phyloP scores from a whole-genome alignment of 805 yeast species.

The Ogataea degrootiae region DNA sequence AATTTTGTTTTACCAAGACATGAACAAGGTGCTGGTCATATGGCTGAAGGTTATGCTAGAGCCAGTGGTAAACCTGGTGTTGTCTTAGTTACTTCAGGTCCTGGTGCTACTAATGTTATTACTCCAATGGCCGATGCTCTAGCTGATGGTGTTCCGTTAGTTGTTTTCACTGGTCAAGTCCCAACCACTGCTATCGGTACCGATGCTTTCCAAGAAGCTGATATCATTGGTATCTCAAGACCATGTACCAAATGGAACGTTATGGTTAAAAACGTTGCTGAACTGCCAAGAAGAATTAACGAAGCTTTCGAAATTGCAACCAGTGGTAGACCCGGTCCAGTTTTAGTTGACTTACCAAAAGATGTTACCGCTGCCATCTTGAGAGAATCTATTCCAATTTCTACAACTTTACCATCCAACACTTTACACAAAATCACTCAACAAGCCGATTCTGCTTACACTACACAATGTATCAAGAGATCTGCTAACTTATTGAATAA shows the following conservation, averaged over 20 bases:
- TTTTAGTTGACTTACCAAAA: conserved; percentile 94
- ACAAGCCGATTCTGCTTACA: conserved; percentile 67
- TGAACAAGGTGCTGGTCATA: conserved; percentile 99
- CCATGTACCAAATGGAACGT: conserved; percentile 99
- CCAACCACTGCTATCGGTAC: conserved; percentile 95
- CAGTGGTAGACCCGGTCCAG: conserved; percentile 97
- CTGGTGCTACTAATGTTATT: conserved; percentile 97
- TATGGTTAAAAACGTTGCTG: conserved; percentile 93
- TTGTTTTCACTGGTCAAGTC: conserved; percentile 96
- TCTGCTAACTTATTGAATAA: conserved; percentile 74
- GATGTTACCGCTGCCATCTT: conserved; percentile 94
- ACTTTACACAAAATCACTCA: conserved; percentile 68
- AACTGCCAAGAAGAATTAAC: conserved; percentile 90
- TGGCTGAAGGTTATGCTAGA: conserved; percentile 99
- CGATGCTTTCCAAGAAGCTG: conserved; percentile 99
- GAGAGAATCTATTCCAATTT: conserved; percentile 78
- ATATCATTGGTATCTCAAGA: conserved; percentile 92
- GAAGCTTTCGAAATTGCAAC: conserved; percentile 98
- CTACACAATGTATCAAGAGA: conserved; percentile 65
- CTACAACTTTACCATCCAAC: conserved; percentile 68
- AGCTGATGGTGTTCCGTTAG: conserved; percentile 95
- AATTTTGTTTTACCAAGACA: conserved; percentile 91
- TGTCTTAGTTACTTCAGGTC: conserved; percentile 97
- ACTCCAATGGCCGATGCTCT: conserved; percentile 99
- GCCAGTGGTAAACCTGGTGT: conserved; percentile 97